Evolutionary conservation across 192 early-diverging fungal genomes (phyloP).

Genomic region (Umbelopsis isabellina): DNA sequence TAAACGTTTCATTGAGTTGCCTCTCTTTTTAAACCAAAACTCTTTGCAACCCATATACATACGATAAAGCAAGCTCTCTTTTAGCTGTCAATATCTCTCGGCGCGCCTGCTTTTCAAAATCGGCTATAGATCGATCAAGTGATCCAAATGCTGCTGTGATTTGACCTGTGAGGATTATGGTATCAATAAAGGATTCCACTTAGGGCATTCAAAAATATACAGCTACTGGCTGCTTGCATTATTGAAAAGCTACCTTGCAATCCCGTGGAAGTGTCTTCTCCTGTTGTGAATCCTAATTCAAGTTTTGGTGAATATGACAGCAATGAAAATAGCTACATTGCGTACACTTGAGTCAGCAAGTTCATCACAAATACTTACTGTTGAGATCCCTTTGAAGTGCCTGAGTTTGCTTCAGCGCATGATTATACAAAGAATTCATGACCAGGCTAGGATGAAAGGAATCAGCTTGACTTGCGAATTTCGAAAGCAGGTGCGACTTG

Average conservation of each 20-base stretch:
- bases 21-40: background rate
- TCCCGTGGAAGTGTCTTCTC: conserved; percentile 58
- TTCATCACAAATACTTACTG: conserved; percentile 26
- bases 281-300: conserved; percentile 47
- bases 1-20: background rate
- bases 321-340: background rate
- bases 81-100: conserved; percentile 59
- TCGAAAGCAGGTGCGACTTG: background rate
- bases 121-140: conserved; percentile 59
- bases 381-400: conserved; percentile 52
- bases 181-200: background rate
- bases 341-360: too few species aligned
- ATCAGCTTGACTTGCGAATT: background rate
- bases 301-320: background rate
- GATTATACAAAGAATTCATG: conserved; percentile 65
- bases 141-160: conserved; percentile 53
- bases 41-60: conserved; percentile 12
- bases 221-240: background rate
- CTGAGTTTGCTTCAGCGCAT: conserved; percentile 60
- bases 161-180: conserved; percentile 45
- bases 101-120: conserved; percentile 59
- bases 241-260: conserved; percentile 52
- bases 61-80: conserved; percentile 57
- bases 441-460: background rate
- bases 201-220: background rate